Conservation (phyloP, 306 rosid genomes). For the Lathyrus sativus region DNA sequence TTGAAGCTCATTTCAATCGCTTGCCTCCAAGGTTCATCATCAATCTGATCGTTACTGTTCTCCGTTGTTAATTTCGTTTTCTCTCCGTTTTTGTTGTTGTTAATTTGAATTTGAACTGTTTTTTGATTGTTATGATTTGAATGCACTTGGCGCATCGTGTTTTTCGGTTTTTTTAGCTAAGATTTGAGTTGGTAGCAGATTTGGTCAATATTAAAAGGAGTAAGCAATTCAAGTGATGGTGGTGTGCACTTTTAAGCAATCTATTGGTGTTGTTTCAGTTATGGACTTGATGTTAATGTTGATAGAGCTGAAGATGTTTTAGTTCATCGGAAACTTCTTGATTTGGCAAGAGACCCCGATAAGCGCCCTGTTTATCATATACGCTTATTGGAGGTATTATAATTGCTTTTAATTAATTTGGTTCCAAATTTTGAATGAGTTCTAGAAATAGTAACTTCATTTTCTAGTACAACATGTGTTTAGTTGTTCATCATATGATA, state of each 20-base stretch:
- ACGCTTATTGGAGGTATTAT: conserved; percentile 85
- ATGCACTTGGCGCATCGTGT: not conserved
- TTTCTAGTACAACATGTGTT: not conserved
- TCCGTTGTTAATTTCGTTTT: not conserved
- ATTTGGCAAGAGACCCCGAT: conserved; percentile 81
- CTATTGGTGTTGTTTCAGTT: conserved; percentile 59
- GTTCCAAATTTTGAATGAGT: conserved; percentile 8
- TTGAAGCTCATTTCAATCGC: conserved; percentile 93
- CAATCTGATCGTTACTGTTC: not conserved
- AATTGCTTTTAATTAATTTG: not conserved
- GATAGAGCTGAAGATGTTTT: conserved; percentile 95
- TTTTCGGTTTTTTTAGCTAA: not conserved
- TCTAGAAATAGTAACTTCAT: conserved; percentile 1
- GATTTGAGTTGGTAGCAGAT: conserved; percentile 24
- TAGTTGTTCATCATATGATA: not conserved
- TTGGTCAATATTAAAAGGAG: conserved; percentile 6
- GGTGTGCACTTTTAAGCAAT: conserved; percentile 25
- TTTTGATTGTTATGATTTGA: conserved; percentile 10
- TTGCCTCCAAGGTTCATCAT: conserved; percentile 77
- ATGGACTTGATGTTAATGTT: conserved; percentile 90
- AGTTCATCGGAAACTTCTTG: conserved; percentile 83
- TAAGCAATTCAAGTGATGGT: conserved; percentile 18
- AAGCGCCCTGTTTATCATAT: conserved; percentile 88
- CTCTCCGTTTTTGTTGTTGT: not conserved
- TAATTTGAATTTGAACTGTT: not conserved